These are phyloP conservation scores for Ceratorhiza oryzae-sativae DNA, from an alignment of 1,284 basidiomycete species.

Conservation along the genomic window DNA sequence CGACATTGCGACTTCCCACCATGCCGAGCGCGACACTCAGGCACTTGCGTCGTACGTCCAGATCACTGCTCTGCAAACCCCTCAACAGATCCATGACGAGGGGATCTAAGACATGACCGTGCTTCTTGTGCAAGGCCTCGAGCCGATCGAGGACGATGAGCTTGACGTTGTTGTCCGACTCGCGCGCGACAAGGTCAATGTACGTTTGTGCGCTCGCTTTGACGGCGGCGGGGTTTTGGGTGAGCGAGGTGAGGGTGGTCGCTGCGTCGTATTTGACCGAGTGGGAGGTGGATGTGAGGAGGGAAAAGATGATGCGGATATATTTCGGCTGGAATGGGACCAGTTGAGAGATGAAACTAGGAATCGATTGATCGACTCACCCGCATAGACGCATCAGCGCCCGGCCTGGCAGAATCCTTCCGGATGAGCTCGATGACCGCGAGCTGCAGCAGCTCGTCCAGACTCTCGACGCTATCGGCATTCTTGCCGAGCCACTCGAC, in stretches of 20 bases:
- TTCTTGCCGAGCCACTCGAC: conserved; percentile 90
- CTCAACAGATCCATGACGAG: conserved; percentile 97
- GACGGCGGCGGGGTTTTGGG: conserved; percentile 94
- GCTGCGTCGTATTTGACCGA: conserved; percentile 99
- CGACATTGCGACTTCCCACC: conserved; percentile 96
- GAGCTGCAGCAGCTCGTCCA: conserved; percentile 97
- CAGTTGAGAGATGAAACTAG: too few species aligned
- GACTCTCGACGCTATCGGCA: conserved; percentile 80
- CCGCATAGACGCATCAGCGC: conserved; percentile 72
- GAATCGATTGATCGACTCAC: conserved; percentile 56
- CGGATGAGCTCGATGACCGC: conserved; percentile 94
- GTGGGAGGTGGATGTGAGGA: conserved; percentile 90
- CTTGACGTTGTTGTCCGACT: conserved; percentile 99
- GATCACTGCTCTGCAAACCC: conserved; percentile 87
- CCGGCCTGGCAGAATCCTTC: conserved; percentile 77
- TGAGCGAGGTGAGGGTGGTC: conserved; percentile 91
- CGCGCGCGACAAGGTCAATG: conserved; percentile 90
- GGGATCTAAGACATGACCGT: conserved; percentile 90
- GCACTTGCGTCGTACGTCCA: conserved; percentile 96
- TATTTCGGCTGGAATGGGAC: conserved; percentile 71
- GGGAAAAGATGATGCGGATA: conserved; percentile 93
- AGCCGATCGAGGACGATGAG: conserved; percentile 96
- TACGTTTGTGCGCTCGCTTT: conserved; percentile 94
- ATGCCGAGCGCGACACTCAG: conserved; percentile 90
- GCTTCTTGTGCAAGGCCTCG: conserved; percentile 81